A percentile compares a stretch with the other conserved stretches of the same genome.
Conservation (phyloP, 495 filamentous ascomycete genomes). For the Tuber calosporum region DNA sequence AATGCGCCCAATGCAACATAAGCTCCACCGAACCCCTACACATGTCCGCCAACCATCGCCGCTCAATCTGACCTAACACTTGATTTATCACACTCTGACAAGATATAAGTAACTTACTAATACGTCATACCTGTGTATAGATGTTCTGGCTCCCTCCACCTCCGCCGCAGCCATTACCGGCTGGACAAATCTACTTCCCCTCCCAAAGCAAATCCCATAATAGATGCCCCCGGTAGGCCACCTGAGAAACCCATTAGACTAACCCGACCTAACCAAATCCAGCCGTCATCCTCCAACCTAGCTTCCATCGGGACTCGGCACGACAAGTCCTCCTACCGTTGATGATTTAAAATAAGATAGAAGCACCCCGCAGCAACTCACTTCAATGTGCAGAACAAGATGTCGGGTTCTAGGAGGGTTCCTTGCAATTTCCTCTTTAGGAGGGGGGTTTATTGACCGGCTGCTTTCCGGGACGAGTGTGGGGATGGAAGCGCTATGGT, state of each 20-base stretch:
- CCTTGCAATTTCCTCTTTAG: neutral
- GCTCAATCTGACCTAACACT: neutral
- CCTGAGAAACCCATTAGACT: neutral
- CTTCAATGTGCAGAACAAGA: neutral
- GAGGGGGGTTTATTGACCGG: neutral
- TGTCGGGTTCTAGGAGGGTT: neutral
- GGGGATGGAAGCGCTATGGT: neutral
- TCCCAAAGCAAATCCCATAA: neutral
- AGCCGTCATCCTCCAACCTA: neutral
- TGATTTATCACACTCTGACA: neutral
- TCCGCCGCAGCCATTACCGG: neutral
- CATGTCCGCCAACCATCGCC: neutral
- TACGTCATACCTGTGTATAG: neutral
- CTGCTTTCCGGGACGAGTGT: neutral
- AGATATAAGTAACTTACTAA: neutral
- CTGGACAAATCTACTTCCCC: neutral
- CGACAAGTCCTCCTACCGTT: neutral
- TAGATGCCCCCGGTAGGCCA: neutral
- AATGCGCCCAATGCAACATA: neutral
- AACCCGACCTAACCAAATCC: neutral
- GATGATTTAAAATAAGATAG: neutral
- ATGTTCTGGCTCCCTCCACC: no score
- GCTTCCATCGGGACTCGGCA: neutral
- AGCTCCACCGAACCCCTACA: neutral
- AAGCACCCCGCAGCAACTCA: neutral